A percentile compares a stretch with the other conserved stretches of the same genome.
Evolutionary conservation across 1,284 basidiomycete species (phyloP).

Genomic region (Leccinum pachyderme): DNA sequence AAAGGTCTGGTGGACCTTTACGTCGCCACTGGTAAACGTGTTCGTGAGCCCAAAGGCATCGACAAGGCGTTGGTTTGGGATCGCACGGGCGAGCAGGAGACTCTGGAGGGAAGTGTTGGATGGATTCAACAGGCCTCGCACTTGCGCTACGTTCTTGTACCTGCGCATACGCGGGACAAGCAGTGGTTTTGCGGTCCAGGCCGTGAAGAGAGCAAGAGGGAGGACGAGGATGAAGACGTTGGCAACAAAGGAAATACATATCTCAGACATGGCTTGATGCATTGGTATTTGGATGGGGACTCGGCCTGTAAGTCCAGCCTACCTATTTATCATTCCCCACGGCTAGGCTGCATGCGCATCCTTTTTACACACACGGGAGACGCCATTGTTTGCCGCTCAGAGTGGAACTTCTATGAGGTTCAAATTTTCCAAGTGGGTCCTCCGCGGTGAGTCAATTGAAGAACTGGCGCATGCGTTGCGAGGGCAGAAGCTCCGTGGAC

Average conservation of each 20-base stretch:
- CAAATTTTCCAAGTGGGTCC: neutral
- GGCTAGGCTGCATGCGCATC: neutral
- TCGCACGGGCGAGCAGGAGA: slow-evolving; percentile 39
- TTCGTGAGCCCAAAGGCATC: slow-evolving; percentile 45
- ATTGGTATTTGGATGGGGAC: neutral
- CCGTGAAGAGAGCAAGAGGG: neutral
- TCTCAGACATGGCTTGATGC: neutral
- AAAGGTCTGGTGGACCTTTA: slow-evolving; percentile 33
- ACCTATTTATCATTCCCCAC: slow-evolving; percentile 17
- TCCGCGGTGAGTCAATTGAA: neutral
- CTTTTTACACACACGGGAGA: neutral
- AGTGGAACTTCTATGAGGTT: neutral
- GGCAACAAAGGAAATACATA: slow-evolving; percentile 4
- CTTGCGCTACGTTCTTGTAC: slow-evolving; percentile 6
- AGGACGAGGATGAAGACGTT: neutral
- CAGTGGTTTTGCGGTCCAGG: slow-evolving; percentile 1
- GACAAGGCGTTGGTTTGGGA: slow-evolving; percentile 43
- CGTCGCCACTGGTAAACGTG: slow-evolving; percentile 44
- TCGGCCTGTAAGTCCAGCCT: neutral
- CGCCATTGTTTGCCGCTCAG: neutral
- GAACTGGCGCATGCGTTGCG: neutral
- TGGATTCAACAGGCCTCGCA: slow-evolving; percentile 31
- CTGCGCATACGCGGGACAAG: slow-evolving; percentile 6
- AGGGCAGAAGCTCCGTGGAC: neutral
- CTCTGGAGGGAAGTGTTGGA: slow-evolving; percentile 12